Conservation (phyloP, 2,329 filamentous ascomycete genomes). For the Colletotrichum phormii region DNA sequence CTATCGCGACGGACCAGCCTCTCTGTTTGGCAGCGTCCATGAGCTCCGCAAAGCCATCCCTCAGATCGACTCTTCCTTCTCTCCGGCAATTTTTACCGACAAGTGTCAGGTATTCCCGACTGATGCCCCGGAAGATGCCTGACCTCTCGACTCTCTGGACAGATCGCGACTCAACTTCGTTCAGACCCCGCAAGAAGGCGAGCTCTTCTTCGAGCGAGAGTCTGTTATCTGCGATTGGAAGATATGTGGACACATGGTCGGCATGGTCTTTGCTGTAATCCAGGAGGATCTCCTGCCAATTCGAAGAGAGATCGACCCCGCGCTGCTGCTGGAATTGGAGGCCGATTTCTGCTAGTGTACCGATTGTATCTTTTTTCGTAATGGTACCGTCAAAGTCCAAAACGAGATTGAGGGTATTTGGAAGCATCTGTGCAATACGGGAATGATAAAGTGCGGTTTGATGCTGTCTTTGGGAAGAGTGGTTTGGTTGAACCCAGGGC, state of each 20-base stretch:
- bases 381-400: constrained; percentile 73
- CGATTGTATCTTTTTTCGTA: constrained; percentile 65
- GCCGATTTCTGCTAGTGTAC: constrained; percentile 57
- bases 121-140: constrained; percentile 58
- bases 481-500: not conserved
- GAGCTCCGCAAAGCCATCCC: constrained; percentile 54
- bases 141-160: constrained; percentile 56
- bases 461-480: not conserved
- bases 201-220: constrained; percentile 52
- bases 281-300: constrained; percentile 59
- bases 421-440: constrained; percentile 30
- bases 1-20: constrained; percentile 54
- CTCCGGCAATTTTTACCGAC: constrained; percentile 53
- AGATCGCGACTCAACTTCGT: constrained; percentile 58
- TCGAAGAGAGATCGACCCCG: constrained; percentile 47
- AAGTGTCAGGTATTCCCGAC: constrained; percentile 44
- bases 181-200: constrained; percentile 56
- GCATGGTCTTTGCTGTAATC: constrained; percentile 57
- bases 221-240: constrained; percentile 47
- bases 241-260: constrained; percentile 50
- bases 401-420: constrained; percentile 54
- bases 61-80: constrained; percentile 48
- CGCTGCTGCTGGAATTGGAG: constrained; percentile 46
- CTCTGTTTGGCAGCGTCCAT: constrained; percentile 41
- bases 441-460: not conserved